These are phyloP conservation scores for Quercus aquifolioides DNA, from an alignment of 306 rosid species.

Conservation along the genomic window DNA sequence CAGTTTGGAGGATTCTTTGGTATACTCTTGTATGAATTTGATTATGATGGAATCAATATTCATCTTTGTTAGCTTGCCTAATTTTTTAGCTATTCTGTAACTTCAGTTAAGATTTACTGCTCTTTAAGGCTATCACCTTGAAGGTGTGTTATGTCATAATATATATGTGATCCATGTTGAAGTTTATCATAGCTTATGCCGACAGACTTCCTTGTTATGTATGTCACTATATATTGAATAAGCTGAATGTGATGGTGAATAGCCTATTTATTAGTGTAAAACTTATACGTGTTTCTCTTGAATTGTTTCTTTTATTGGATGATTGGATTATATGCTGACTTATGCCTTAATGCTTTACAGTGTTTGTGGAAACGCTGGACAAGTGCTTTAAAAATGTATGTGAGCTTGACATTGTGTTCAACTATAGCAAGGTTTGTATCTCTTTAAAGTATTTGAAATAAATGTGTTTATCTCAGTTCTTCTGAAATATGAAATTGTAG, in stretches of 20 bases:
- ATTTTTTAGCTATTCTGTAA: not conserved
- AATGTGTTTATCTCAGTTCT: not conserved
- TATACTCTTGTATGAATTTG: not conserved
- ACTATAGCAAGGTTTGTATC: slow-evolving; percentile 77
- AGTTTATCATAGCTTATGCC: not conserved
- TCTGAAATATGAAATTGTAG: not conserved
- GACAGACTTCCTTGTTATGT: not conserved
- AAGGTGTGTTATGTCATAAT: not conserved
- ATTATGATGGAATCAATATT: not conserved
- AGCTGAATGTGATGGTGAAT: not conserved
- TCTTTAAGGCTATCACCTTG: not conserved
- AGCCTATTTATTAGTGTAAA: not conserved
- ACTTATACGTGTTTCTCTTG: not conserved
- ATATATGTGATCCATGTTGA: not conserved
- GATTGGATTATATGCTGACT: slow-evolving; percentile 23
- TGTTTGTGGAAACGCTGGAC: slow-evolving; percentile 94
- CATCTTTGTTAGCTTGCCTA: not conserved
- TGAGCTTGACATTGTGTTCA: slow-evolving; percentile 88
- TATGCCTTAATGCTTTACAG: slow-evolving; percentile 45
- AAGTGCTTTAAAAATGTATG: slow-evolving; percentile 96
- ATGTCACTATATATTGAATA: not conserved
- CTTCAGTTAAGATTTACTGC: not conserved
- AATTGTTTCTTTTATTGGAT: slow-evolving; percentile 3
- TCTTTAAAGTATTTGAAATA: not conserved
- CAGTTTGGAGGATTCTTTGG: not conserved